phyloP scores from a whole-genome alignment of 2,329 filamentous ascomycete species.

The Colletotrichum chrysophilum region DNA sequence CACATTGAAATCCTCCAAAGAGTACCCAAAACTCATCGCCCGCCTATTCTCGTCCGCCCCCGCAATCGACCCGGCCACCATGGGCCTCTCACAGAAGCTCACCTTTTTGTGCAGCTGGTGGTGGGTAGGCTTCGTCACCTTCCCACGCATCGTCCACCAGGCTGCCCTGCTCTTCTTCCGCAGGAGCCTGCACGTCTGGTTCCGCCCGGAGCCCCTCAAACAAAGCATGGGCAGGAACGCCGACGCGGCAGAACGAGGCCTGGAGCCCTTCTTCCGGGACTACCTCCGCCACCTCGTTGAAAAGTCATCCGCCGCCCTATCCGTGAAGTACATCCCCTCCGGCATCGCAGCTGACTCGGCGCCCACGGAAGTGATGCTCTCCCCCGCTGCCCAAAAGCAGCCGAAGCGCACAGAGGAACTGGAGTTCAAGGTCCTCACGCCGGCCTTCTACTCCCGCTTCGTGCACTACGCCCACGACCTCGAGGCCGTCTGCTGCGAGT shows the following conservation, averaged over 20 bases:
- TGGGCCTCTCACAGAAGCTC: slow-evolving; percentile 47
- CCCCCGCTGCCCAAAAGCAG: slow-evolving; percentile 27
- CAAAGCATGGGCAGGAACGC: slow-evolving; percentile 60
- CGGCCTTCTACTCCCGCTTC: slow-evolving; percentile 71
- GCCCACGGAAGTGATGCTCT: slow-evolving; percentile 39
- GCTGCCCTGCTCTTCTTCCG: slow-evolving; percentile 62
- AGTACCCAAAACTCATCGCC: slow-evolving; percentile 65
- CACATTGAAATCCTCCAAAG: slow-evolving; percentile 64
- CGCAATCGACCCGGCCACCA: slow-evolving; percentile 52
- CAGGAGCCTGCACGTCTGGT: slow-evolving; percentile 67
- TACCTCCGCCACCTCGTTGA: slow-evolving; percentile 58
- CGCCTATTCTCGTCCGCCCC: slow-evolving; percentile 59
- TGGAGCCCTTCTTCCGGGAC: slow-evolving; percentile 52
- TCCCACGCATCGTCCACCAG: slow-evolving; percentile 69
- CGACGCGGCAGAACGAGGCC: slow-evolving; percentile 49
- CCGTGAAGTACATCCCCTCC: slow-evolving; percentile 58
- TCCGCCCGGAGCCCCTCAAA: slow-evolving; percentile 65
- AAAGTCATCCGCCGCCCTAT: slow-evolving; percentile 45
- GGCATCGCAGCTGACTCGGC: slow-evolving; percentile 38
- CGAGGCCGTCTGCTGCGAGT: slow-evolving; percentile 66
- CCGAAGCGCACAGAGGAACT: slow-evolving; percentile 39
- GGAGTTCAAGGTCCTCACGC: slow-evolving; percentile 65
- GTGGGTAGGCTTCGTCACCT: slow-evolving; percentile 71
- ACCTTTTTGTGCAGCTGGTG: slow-evolving; percentile 63
- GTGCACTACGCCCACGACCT: slow-evolving; percentile 66